A percentile compares a stretch with the other conserved stretches of the same genome.
Evolutionary conservation across 768 basidiomycete genomes (phyloP).

Genomic region (Leucocoprinus birnbaumii): DNA sequence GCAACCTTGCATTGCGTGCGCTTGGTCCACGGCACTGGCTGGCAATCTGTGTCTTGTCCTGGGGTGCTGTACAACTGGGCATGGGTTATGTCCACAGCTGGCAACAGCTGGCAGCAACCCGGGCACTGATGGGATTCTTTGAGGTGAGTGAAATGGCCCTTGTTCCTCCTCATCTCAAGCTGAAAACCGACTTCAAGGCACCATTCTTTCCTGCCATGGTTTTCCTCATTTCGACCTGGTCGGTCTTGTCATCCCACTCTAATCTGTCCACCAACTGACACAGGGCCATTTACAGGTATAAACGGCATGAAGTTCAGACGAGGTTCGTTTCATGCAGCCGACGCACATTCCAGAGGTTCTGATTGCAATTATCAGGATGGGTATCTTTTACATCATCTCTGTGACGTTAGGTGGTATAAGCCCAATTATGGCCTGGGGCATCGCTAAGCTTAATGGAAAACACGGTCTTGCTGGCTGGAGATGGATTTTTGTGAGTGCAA

Average conservation of each 20-base stretch:
- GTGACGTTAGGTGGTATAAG: conserved; percentile 22
- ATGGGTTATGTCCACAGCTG: conserved; percentile 44
- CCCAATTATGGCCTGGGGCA: conserved; percentile 22
- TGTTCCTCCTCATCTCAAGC: background rate
- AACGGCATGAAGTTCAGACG: conserved; percentile 29
- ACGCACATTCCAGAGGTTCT: background rate
- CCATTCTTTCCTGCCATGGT: conserved; percentile 44
- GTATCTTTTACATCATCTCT: conserved; percentile 21
- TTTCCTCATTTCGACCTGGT: conserved; percentile 47
- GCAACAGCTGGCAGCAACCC: conserved; percentile 36
- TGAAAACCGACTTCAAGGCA: conserved; percentile 24
- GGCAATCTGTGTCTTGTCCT: conserved; percentile 35
- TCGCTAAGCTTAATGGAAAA: conserved; percentile 20
- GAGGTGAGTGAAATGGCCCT: conserved; percentile 26
- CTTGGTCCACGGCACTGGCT: conserved; percentile 44
- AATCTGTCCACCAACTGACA: background rate
- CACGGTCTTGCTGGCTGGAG: conserved; percentile 21
- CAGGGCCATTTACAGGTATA: conserved; percentile 13
- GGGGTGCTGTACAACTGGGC: conserved; percentile 41
- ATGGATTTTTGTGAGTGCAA: conserved; percentile 24
- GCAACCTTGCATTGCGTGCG: conserved; percentile 38
- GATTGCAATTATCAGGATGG: conserved; percentile 12
- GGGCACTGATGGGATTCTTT: conserved; percentile 41
- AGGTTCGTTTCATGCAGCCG: conserved; percentile 14
- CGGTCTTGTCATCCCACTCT: background rate